phyloP scores from a whole-genome alignment of 164 flowering plant genomes.

The Liriodendron chinense region DNA sequence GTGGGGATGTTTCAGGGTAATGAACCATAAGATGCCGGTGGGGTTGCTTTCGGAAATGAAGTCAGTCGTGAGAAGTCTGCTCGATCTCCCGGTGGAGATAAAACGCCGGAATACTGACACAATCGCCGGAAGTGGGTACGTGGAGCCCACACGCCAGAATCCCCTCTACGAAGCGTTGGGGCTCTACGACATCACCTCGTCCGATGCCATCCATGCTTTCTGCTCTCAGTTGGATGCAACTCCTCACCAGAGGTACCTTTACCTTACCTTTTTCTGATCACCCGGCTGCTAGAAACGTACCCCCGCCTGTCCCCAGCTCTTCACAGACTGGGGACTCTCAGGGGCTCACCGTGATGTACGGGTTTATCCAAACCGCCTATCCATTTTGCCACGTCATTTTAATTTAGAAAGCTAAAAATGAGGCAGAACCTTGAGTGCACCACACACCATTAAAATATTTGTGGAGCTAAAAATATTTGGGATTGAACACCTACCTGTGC shows the following conservation, averaged over 20 bases:
- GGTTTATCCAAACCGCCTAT: too few species aligned
- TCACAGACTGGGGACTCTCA: too few species aligned
- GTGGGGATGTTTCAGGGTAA: conserved; percentile 71
- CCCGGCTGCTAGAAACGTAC: not conserved
- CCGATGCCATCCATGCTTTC: conserved; percentile 40
- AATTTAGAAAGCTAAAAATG: too few species aligned
- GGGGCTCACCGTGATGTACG: too few species aligned
- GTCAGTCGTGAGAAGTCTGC: conserved; percentile 38
- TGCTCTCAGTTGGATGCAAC: conserved; percentile 51
- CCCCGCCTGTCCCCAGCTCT: too few species aligned
- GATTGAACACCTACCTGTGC: too few species aligned
- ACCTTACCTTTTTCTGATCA: too few species aligned
- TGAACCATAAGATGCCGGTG: conserved; percentile 48
- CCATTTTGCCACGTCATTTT: too few species aligned
- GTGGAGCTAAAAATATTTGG: too few species aligned
- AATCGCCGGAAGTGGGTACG: conserved; percentile 60
- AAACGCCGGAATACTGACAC: conserved; percentile 55
- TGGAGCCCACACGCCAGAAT: conserved; percentile 37
- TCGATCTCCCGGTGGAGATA: conserved; percentile 61
- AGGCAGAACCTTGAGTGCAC: too few species aligned
- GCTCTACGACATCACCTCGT: conserved; percentile 44
- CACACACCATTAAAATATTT: too few species aligned
- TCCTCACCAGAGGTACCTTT: conserved; percentile 62
- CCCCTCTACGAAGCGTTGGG: conserved; percentile 78
- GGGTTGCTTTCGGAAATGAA: conserved; percentile 57